phyloP scores from a whole-genome alignment of 2,329 filamentous ascomycete species.

The Colletotrichum tamarilloi region DNA sequence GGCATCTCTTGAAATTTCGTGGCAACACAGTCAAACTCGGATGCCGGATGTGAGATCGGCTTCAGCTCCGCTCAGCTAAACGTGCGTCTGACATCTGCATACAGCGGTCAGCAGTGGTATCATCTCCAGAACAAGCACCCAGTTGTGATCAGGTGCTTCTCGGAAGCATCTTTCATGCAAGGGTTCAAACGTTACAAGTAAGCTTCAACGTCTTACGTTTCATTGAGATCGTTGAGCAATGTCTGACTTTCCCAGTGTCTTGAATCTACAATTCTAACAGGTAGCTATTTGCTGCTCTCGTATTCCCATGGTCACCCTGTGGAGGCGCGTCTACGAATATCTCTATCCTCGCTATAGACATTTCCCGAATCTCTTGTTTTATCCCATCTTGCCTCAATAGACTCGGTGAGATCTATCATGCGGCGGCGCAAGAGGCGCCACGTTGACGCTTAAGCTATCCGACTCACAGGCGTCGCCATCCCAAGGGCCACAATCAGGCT shows the following conservation, averaged over 20 bases:
- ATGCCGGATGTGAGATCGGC: background rate
- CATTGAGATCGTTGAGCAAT: background rate
- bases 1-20: background rate
- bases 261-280: too few relatives aligned
- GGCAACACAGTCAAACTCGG: background rate
- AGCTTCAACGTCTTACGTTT: background rate
- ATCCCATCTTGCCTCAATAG: background rate
- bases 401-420: background rate
- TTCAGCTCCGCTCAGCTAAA: background rate
- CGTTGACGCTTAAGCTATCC: background rate
- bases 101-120: background rate
- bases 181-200: background rate
- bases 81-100: background rate
- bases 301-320: background rate
- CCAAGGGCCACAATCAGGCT: conserved; percentile 39
- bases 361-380: too few relatives aligned
- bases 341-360: too few relatives aligned
- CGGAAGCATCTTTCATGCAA: background rate
- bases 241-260: background rate
- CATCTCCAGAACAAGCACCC: background rate
- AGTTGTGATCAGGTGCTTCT: background rate
- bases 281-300: background rate
- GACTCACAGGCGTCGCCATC: conserved; percentile 6
- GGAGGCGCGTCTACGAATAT: background rate
- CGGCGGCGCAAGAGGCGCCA: background rate